Evolutionary conservation across 2,329 filamentous ascomycete species (phyloP).

Genomic region (Sporothrix brunneoviolacea): DNA sequence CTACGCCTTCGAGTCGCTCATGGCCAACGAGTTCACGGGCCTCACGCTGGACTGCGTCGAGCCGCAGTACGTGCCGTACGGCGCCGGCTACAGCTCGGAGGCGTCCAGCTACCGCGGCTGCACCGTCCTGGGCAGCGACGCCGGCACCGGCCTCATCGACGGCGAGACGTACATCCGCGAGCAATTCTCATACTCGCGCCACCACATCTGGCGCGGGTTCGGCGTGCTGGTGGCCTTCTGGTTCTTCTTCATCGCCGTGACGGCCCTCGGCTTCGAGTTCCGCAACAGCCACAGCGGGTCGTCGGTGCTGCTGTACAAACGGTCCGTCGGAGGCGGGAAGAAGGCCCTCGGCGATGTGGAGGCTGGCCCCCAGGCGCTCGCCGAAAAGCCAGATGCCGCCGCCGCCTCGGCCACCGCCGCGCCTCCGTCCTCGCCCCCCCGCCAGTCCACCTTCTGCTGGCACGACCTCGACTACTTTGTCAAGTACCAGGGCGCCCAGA

Average conservation of each 20-base stretch:
- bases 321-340: conserved; percentile 7
- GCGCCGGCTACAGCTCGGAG: conserved; percentile 3
- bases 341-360: not conserved
- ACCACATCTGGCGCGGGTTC: conserved; percentile 68
- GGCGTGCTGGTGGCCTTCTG: conserved; percentile 68
- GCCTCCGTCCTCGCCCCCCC: not conserved
- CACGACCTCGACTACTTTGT: conserved; percentile 66
- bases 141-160: conserved; percentile 33
- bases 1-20: conserved; percentile 58
- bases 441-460: conserved; percentile 67
- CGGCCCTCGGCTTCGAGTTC: conserved; percentile 65
- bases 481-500: conserved; percentile 49
- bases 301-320: conserved; percentile 27
- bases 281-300: conserved; percentile 28
- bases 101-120: conserved; percentile 1
- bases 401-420: no score
- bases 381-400: no score
- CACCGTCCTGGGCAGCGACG: conserved; percentile 2
- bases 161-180: conserved; percentile 50
- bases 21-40: conserved; percentile 48
- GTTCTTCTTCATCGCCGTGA: conserved; percentile 31
- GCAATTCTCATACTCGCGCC: conserved; percentile 46
- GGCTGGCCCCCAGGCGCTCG: not conserved
- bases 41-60: conserved; percentile 47
- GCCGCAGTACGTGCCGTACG: conserved; percentile 25